Evolutionary conservation across 768 basidiomycete species (phyloP).

Genomic region (Cystobasidium tubakii): DNA sequence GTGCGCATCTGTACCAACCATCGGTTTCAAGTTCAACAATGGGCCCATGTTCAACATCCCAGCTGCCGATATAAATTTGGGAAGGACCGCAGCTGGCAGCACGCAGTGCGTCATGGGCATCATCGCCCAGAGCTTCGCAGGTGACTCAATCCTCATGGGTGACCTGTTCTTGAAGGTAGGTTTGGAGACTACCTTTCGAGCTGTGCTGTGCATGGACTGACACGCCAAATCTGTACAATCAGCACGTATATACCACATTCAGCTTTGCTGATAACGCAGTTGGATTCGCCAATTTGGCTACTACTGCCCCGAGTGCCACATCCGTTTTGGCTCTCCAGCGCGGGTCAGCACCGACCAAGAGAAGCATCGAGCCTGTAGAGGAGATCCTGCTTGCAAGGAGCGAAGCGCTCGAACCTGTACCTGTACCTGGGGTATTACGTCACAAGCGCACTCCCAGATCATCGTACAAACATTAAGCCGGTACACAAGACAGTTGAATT

Average conservation of each 20-base stretch:
- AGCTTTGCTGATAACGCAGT: conserved; percentile 24
- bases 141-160: conserved; percentile 15
- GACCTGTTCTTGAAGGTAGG: conserved; percentile 30
- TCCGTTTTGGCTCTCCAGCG: background rate
- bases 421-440: background rate
- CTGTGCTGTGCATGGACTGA: background rate
- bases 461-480: background rate
- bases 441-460: background rate
- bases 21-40: conserved; percentile 15
- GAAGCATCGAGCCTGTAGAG: background rate
- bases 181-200: background rate
- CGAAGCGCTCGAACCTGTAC: background rate
- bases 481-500: no score
- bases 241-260: conserved; percentile 28
- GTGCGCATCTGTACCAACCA: conserved; percentile 19
- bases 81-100: background rate
- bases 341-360: background rate
- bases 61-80: conserved; percentile 14
- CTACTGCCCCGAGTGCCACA: background rate
- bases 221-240: background rate
- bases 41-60: conserved; percentile 14
- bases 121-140: conserved; percentile 20
- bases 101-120: conserved; percentile 11
- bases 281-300: conserved; percentile 22
- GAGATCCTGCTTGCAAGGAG: background rate